Conservation (phyloP, 805 yeast genomes). For the Lachancea nothofagi region DNA sequence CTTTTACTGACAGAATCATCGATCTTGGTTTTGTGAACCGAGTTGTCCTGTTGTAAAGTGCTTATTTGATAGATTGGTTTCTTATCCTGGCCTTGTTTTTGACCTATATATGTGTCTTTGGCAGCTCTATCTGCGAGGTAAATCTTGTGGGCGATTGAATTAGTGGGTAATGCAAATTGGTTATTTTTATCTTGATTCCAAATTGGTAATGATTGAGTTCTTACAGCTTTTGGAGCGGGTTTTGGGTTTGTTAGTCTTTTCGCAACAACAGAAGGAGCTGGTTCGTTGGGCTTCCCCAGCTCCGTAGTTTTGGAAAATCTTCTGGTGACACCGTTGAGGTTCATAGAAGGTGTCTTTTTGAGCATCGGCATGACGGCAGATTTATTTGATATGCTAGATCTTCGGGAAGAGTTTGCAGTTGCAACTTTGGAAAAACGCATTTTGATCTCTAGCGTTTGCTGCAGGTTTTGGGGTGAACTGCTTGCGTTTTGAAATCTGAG, state of each 20-base stretch:
- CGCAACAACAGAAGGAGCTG: background rate
- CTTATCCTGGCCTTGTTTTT: background rate
- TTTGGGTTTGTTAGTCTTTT: conserved; percentile 37
- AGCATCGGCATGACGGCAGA: background rate
- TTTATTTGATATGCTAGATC: conserved; percentile 11
- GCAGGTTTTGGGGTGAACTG: background rate
- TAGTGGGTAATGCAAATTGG: conserved; percentile 20
- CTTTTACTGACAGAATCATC: conserved; percentile 32
- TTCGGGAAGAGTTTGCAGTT: conserved; percentile 11
- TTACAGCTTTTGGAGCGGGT: conserved; percentile 43
- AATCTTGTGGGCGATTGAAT: conserved; percentile 33
- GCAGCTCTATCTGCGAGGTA: conserved; percentile 31
- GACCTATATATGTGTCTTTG: conserved; percentile 15
- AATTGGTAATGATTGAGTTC: conserved; percentile 42
- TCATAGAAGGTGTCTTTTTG: conserved; percentile 1
- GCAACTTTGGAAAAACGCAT: conserved; percentile 29
- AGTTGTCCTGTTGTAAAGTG: conserved; percentile 25
- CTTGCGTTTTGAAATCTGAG: conserved; percentile 18
- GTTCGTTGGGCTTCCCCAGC: conserved; percentile 8
- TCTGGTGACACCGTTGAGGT: conserved; percentile 1
- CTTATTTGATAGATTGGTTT: conserved; percentile 21
- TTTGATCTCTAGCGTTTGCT: conserved; percentile 32
- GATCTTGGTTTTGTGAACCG: conserved; percentile 21
- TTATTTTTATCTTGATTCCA: conserved; percentile 27
- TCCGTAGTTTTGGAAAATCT: conserved; percentile 4